phyloP scores from a whole-genome alignment of 106 monocot genomes.

The Iris macrosiphon region DNA sequence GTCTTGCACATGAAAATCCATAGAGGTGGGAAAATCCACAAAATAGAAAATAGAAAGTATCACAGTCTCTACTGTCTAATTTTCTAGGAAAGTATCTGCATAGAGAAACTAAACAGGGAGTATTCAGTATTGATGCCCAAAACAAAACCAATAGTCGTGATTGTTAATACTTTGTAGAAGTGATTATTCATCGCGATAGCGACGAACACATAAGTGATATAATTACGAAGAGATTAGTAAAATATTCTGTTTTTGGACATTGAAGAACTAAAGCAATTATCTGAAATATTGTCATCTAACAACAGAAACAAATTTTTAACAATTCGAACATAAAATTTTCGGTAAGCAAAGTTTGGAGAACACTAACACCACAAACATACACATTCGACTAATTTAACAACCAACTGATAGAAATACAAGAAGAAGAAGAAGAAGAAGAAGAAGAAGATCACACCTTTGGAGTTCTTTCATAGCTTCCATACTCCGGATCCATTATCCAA shows the following conservation, averaged over 20 bases:
- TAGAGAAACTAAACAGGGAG: not conserved
- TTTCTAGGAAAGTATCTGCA: not conserved
- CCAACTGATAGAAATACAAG: not conserved
- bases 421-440: not conserved
- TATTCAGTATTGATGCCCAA: too few species aligned
- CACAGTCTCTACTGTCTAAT: not conserved
- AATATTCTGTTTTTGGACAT: not conserved
- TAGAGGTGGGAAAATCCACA: not conserved
- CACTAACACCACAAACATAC: too few species aligned
- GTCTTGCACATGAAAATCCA: too few species aligned
- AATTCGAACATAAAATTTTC: not conserved
- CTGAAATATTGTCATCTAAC: not conserved
- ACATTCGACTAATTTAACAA: too few species aligned
- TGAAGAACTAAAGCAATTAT: not conserved
- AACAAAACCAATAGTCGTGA: not conserved
- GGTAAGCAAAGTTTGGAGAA: too few species aligned
- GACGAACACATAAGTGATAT: too few species aligned
- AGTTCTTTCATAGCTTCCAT: conserved; percentile 1
- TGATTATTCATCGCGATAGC: too few species aligned
- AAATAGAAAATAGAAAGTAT: too few species aligned
- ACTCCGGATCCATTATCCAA: conserved; percentile 3
- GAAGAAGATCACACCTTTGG: conserved; percentile 5
- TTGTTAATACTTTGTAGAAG: too few species aligned
- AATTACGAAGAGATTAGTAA: not conserved
- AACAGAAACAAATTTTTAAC: not conserved